Evolutionary conservation across 495 filamentous ascomycete species (phyloP).

Genomic region (Xanthoparmelia taractica): DNA sequence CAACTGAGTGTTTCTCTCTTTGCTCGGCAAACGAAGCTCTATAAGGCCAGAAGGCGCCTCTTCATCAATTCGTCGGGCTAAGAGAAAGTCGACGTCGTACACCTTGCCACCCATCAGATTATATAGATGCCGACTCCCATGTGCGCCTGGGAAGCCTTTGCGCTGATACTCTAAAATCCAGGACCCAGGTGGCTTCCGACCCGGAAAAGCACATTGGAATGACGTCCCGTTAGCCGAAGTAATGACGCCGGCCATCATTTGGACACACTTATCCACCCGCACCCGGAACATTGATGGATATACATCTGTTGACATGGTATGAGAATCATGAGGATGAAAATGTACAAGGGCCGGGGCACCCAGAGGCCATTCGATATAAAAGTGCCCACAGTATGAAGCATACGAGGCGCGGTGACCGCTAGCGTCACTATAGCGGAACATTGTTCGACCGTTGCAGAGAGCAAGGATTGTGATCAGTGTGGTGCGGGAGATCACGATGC

Average conservation of each 20-base stretch:
- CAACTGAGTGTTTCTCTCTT: conserved; percentile 13
- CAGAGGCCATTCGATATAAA: conserved; percentile 34
- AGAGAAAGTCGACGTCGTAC: conserved; percentile 29
- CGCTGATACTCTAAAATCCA: conserved; percentile 28
- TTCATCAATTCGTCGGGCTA: conserved; percentile 1
- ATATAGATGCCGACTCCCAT: conserved; percentile 31
- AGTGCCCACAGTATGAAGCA: conserved; percentile 32
- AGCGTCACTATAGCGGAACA: conserved; percentile 32
- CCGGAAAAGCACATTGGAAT: conserved; percentile 30
- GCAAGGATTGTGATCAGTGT: conserved; percentile 32
- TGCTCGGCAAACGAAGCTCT: conserved; percentile 14
- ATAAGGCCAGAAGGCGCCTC: background rate
- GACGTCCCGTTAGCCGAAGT: conserved; percentile 17
- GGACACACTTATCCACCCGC: conserved; percentile 33
- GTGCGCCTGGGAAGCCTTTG: conserved; percentile 30
- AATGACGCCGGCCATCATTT: conserved; percentile 31
- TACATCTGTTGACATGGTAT: conserved; percentile 26
- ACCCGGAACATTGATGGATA: conserved; percentile 27
- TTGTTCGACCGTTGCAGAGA: conserved; percentile 27
- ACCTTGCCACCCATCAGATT: conserved; percentile 33
- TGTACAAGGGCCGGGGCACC: conserved; percentile 31
- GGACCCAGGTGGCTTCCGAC: conserved; percentile 24
- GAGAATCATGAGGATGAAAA: conserved; percentile 32
- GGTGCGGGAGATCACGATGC: conserved; percentile 28
- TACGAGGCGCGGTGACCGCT: conserved; percentile 32